Base-by-base conservation (phyloP, 495 filamentous ascomycete genomes). In the Thozetella sp. region DNA sequence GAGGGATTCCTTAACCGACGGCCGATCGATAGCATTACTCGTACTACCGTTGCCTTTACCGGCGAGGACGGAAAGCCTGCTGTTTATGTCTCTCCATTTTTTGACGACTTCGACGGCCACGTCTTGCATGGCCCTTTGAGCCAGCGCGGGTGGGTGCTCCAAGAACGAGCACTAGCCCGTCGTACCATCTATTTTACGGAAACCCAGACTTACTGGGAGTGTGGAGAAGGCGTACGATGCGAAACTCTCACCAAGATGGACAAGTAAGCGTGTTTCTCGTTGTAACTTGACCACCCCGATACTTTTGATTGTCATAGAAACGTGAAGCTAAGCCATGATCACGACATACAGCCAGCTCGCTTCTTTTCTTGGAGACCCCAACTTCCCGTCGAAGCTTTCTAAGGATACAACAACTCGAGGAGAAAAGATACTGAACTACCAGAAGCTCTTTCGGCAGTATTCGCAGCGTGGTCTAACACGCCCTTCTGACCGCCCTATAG, bases 201-300 rank as follows among this genome's bases (percentile, higher is more conserved):
- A 9, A 69, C 48, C 9, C 74, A 79, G 51, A 64, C 67, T 2
- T 80, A 78, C 45, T 79, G 66, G 68, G 76, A 80, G 46, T 81
- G 78, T 56, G 76, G 77, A 0, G 51, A 62, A 11, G 76, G 73
- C 0, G 67, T 76, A 10, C 57, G 67, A 1, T 79, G 76, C 54
- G 75, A 77, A 53, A 74, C 72, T 0, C 24, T 72, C 25, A 58
- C 67, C 10, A 52, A 22, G 51, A 46, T 73, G 10, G 25, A 67
- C 25, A 77, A 78, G 76, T 78, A 61, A 53, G 74, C 60, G 11
- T 13, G 20, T 11, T n/a, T n/a, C n/a, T n/a, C n/a, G n/a, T n/a
- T n/a, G n/a, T n/a, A n/a, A n/a, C n/a, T n/a, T n/a, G n/a, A n/a
- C n/a, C n/a, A n/a, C n/a, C n/a, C n/a, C n/a, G n/a, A n/a, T n/a